Evolutionary conservation across 179 eudicot genomes (phyloP), one percentile per base, ranked within the genome.

Genomic region (Vitellaria paradoxa): DNA sequence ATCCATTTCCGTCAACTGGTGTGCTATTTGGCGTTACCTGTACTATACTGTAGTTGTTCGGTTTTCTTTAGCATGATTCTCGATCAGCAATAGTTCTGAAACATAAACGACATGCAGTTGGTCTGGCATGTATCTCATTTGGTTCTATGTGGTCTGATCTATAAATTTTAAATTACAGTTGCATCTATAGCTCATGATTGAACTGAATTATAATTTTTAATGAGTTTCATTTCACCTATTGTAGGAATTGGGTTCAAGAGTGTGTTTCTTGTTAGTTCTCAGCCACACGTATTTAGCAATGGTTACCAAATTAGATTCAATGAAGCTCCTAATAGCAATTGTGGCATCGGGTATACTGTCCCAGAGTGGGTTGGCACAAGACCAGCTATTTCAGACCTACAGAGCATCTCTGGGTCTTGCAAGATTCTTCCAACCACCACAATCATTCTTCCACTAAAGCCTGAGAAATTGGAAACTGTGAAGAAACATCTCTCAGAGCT

Each of bases 211-310:
- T n/a, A n/a, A n/a, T n/a, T n/a, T n/a, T n/a, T n/a, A n/a, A n/a
- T n/a, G n/a, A n/a, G n/a, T n/a, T n/a, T n/a, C n/a, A n/a, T n/a
- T n/a, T n/a, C n/a, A n/a, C n/a, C n/a, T n/a, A 37, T 72, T 78
- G 76, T 87, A 91, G 95, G 95, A 20, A 92, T 92, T 63, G 97
- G 95, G 37, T 92, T 92, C 83, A 92, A 92, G 80, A 92, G 97
- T 37, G 93, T 91, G 37, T 92, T 92, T 79, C 88, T 92, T 23
- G 74, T 91, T 42, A 91, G 91, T 15, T 65, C 88, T 47, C 86
- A 79, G 67, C 95, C 95, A 0, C 86, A 88, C 76, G 86, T 92
- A 76, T 91, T 89, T 80, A 92, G 97, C 72, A 92, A 91, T 63
- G 95, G 97, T 72, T 92, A 91, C 62, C 91, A 88, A 72, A 88